A percentile compares a stretch with the other conserved stretches of the same genome.
Conservation (phyloP, 1,284 basidiomycete genomes). For the Trichosporon sp. region DNA sequence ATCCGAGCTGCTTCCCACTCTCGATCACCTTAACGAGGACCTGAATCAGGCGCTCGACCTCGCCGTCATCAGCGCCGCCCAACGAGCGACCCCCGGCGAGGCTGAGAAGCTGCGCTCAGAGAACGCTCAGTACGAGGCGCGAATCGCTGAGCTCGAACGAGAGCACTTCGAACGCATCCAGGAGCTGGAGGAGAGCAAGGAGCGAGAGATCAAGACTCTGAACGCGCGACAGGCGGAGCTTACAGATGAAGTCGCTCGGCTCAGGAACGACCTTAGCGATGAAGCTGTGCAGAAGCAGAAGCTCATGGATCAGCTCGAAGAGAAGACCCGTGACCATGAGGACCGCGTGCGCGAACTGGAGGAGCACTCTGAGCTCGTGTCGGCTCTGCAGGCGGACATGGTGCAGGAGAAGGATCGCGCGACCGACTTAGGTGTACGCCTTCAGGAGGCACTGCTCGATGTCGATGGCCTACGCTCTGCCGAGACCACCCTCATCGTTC, state of each 20-base stretch:
- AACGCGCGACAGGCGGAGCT: conserved; percentile 71
- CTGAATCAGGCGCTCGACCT: conserved; percentile 79
- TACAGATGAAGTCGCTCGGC: conserved; percentile 51
- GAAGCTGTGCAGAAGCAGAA: conserved; percentile 49
- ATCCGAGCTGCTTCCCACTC: conserved; percentile 69
- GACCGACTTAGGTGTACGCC: conserved; percentile 58
- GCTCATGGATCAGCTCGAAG: conserved; percentile 44
- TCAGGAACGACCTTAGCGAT: conserved; percentile 48
- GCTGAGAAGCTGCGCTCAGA: conserved; percentile 26
- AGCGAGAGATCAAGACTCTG: conserved; percentile 65
- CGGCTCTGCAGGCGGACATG: conserved; percentile 59
- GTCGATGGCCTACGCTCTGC: conserved; percentile 62
- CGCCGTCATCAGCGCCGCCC: conserved; percentile 52
- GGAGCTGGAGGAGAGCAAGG: conserved; percentile 66
- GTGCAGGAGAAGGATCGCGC: conserved; percentile 62
- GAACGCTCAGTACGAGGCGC: conserved; percentile 36
- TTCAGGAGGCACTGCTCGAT: conserved; percentile 68
- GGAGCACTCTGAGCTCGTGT: conserved; percentile 43
- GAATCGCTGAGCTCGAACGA: conserved; percentile 36
- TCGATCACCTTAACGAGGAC: conserved; percentile 72
- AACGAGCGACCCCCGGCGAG: background rate
- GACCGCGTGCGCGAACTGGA: conserved; percentile 42
- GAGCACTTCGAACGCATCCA: conserved; percentile 62
- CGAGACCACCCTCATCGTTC: conserved; percentile 59
- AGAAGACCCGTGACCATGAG: conserved; percentile 42